Base-by-base conservation (phyloP, 2,329 filamentous ascomycete genomes). In the Fusarium subglutinans region DNA sequence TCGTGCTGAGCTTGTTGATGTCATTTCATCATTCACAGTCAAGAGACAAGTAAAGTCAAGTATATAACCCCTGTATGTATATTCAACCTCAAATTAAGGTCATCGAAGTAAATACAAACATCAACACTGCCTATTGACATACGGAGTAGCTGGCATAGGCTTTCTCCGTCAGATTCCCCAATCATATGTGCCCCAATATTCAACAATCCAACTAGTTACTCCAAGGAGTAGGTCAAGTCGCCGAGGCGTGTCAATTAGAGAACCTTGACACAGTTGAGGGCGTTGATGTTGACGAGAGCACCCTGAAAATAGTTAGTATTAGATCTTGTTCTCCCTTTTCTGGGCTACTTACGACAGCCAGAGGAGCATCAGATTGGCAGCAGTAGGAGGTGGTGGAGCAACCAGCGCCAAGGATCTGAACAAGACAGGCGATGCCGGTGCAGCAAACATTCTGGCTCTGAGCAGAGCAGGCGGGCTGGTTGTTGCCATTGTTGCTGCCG, bases 391-490 rank as follows among this genome's bases (percentile, higher is more conserved):
- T 15, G 15, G 45, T 56, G 2, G 24, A 9, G 26, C 71, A 74
- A 51, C 38, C 57, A 13, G n/a, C 33, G 6, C 66, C 63, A 10
- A 74, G 62, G 11, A 69, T 18, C 51, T 74, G 71, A 5, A 74
- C 17, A 3, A 11, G 3, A 6, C 71, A 74, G 67, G 4, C 11
- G 40, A 68, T 1, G 0, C 71, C 71, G 20, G 11, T 51, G 44
- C 71, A 74, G 71, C 71, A 74, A 20, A 74, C 55, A 15, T 74
- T 22, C 15, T 62, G 6, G 53, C 41, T 47, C 40, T 74, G 57
- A 41, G 58, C 24, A 50, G 72, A 48, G 47, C 71, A 74, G 18
- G 22, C 24, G 12, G 66, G 15, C 17, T 41, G n/a, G 18, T 38
- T 65, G 66, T 37, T 56, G 45, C 24, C 28, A 1, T 38, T 65